Evolutionary conservation across 768 basidiomycete genomes (phyloP).

Genomic region (Dioszegia hungarica): DNA sequence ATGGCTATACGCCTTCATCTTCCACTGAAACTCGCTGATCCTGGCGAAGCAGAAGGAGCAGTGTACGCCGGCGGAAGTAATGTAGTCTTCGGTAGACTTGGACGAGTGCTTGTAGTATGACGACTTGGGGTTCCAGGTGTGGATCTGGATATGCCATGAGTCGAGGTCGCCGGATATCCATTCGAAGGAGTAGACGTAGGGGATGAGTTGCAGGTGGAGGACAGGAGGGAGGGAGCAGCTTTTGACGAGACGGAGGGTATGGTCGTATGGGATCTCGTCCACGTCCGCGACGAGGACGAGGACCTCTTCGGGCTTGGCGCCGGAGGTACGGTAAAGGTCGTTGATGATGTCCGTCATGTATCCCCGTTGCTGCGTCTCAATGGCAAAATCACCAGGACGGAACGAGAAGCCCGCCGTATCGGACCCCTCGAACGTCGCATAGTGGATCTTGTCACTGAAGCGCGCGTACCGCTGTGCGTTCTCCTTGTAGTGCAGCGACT

Average conservation of each 20-base stretch:
- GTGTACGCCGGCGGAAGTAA: slow-evolving; percentile 25
- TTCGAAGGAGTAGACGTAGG: slow-evolving; percentile 6
- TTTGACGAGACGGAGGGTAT: slow-evolving; percentile 1
- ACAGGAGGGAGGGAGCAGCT: slow-evolving; percentile 2
- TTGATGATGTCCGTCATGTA: slow-evolving; percentile 5
- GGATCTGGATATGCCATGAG: slow-evolving; percentile 6
- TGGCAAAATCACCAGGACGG: background rate
- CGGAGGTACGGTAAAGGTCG: background rate
- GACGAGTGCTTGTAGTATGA: slow-evolving; percentile 10
- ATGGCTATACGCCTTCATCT: slow-evolving; percentile 34
- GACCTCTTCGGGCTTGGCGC: background rate
- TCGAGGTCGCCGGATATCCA: slow-evolving; percentile 5
- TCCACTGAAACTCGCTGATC: slow-evolving; percentile 21
- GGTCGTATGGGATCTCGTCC: slow-evolving; percentile 6
- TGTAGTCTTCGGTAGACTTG: slow-evolving; percentile 6
- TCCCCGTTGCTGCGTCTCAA: slow-evolving; percentile 1
- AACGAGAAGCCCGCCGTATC: background rate
- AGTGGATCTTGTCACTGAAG: slow-evolving; percentile 9
- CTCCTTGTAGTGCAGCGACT: slow-evolving; percentile 18
- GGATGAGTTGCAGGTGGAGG: slow-evolving; percentile 6
- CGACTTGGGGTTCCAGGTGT: background rate
- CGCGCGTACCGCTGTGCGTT: slow-evolving; percentile 14
- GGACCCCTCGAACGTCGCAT: background rate
- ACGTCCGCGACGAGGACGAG: slow-evolving; percentile 5
- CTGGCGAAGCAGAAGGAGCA: slow-evolving; percentile 31